A percentile compares a stretch with the other conserved stretches of the same genome.
These are phyloP conservation scores for Chloropicon primus DNA, from an alignment of 139 green algal species.

Conservation along the genomic window DNA sequence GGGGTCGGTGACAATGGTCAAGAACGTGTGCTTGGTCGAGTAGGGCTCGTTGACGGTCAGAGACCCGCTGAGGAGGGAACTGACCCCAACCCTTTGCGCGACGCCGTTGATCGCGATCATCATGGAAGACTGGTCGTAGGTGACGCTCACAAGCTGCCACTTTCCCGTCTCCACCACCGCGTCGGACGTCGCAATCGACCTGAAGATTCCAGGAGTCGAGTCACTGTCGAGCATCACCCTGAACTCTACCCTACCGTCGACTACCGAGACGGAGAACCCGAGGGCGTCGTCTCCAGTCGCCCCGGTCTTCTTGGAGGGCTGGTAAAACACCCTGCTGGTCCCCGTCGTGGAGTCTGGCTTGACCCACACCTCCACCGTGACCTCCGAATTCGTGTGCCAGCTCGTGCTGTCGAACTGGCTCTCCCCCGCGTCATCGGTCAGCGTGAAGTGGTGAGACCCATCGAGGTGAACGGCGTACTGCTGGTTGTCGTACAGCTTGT, in stretches of 20 bases:
- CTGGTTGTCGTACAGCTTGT: constrained; percentile 1
- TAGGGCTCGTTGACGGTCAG: not conserved
- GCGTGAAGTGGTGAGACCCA: not conserved
- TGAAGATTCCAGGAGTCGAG: not conserved
- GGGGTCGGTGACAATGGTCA: not conserved
- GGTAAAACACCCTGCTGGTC: not conserved
- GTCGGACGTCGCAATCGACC: not conserved
- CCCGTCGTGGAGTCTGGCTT: not conserved
- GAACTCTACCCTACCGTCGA: not conserved
- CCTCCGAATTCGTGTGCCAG: not conserved
- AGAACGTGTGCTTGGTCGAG: not conserved
- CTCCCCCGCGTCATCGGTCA: not conserved
- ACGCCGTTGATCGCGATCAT: not conserved
- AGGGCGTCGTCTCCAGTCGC: not conserved
- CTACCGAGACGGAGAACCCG: not conserved
- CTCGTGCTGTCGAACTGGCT: not conserved
- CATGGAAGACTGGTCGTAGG: not conserved
- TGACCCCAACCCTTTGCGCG: not conserved
- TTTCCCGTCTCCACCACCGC: not conserved
- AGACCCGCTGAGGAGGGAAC: not conserved
- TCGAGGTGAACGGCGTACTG: constrained; percentile 7
- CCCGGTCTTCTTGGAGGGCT: not conserved
- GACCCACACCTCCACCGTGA: constrained; percentile 8
- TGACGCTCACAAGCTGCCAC: not conserved
- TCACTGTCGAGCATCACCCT: not conserved